phyloP scores from a whole-genome alignment of 1,284 basidiomycete species.

The Omphalotus olearius region DNA sequence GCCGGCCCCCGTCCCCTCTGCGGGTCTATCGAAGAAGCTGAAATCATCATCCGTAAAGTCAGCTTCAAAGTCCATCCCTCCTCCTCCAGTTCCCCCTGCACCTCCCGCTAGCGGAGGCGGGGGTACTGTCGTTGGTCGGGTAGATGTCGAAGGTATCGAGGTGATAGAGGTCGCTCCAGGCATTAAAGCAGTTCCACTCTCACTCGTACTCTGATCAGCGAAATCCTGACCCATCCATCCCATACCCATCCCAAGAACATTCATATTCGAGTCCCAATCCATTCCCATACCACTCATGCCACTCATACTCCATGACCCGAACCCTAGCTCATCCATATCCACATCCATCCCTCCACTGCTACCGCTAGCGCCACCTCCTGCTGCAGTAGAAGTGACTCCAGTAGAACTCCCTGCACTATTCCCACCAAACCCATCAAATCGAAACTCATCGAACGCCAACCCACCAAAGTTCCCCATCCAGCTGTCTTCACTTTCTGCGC shows the following conservation, averaged over 20 bases:
- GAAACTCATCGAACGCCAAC: constrained; percentile 7
- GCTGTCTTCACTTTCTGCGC: no score
- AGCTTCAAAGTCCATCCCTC: constrained; percentile 51
- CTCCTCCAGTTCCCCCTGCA: neutral
- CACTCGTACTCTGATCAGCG: neutral
- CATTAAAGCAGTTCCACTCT: no score
- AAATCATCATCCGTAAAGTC: constrained; percentile 79
- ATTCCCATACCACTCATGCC: neutral
- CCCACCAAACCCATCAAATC: constrained; percentile 3
- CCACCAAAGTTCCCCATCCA: constrained; percentile 31
- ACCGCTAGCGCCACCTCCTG: constrained; percentile 23
- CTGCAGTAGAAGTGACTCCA: no score
- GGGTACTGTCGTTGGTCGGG: neutral
- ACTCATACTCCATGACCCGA: constrained; percentile 18
- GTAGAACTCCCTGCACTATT: neutral
- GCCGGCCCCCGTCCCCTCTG: no score
- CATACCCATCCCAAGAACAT: constrained; percentile 13
- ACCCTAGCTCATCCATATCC: constrained; percentile 22
- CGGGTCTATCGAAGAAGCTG: constrained; percentile 58
- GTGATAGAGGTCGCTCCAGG: no score
- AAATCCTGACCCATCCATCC: constrained; percentile 13
- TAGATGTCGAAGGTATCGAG: neutral
- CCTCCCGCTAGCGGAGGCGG: neutral
- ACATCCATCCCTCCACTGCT: constrained; percentile 41
- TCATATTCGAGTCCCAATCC: constrained; percentile 6